Evolutionary conservation across 2,329 filamentous ascomycete species (phyloP), one percentile per base, ranked within the genome.

Genomic region (Xylariomycetidae sp.): DNA sequence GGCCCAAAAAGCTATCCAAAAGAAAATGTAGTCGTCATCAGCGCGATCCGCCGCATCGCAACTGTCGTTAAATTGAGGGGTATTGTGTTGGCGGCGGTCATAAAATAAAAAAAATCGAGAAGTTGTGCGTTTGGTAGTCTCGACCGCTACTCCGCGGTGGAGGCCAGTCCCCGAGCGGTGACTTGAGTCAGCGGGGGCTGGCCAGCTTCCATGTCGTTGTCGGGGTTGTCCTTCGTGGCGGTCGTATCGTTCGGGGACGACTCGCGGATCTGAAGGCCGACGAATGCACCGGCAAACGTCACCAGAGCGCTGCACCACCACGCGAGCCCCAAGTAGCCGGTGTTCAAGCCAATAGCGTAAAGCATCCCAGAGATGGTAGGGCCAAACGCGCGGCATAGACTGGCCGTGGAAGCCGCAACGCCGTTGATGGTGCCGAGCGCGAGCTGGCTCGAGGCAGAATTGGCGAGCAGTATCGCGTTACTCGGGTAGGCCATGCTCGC

Each of bases 401-500:
- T 95, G 4, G 92, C 92, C 2, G 86, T 88, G 2, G 89, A 95
- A 19, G 88, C 88, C 1, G 89, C 89, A 10, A 89, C 82, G 13
- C 92, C 92, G 50, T 96, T 96, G 58, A 98, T 83, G 1, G 85
- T 89, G 3, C 92, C 92, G 2, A 96, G 76, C 1, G 93, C 84
- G 31, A 85, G 74, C 35, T 83, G 82, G 6, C 82, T 89, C 0
- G 88, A 86, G 0, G 89, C 85, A 12, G 87, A 82, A 58, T 96
- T 94, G 39, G 87, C 85, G 19, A 95, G 74, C 37, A 98, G 76
- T 37, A 96, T 93, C 9, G 83, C 82, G 46, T 89, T 88, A 50
- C 84, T 85, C 9, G 92, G 92, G 59, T 95, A 96, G 0, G 89
- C 82, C 61, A 95, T 80, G 28, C 87, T 89, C 48, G 90, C 80